Evolutionary conservation across 768 basidiomycete genomes (phyloP).

Genomic region (Pleurotus sapidus): DNA sequence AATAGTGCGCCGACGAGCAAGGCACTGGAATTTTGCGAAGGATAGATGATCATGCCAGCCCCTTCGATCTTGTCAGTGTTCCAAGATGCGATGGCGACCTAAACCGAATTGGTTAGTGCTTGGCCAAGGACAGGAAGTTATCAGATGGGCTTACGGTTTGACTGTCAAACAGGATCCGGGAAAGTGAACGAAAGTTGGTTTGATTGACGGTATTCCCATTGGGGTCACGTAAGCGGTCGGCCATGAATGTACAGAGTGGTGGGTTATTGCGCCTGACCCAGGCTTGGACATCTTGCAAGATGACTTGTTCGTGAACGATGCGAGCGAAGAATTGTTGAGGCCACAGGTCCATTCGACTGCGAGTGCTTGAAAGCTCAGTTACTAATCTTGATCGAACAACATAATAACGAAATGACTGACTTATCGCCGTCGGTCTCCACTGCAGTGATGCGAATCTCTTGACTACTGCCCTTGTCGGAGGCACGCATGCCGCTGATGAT

Average conservation of each 20-base stretch:
- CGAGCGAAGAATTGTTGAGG: slow-evolving; percentile 45
- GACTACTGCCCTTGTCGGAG: slow-evolving; percentile 44
- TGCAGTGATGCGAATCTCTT: slow-evolving; percentile 57
- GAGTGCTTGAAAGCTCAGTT: slow-evolving; percentile 9
- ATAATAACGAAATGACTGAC: slow-evolving; percentile 41
- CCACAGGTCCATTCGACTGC: slow-evolving; percentile 54
- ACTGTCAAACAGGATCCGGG: slow-evolving; percentile 46
- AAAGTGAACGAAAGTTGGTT: slow-evolving; percentile 51
- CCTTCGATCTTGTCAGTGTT: slow-evolving; percentile 40
- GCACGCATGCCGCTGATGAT: slow-evolving; percentile 46
- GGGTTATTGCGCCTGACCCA: slow-evolving; percentile 49
- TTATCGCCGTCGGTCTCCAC: slow-evolving; percentile 72
- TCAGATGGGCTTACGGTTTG: slow-evolving; percentile 41
- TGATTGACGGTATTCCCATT: slow-evolving; percentile 48
- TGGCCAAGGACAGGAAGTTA: slow-evolving; percentile 1
- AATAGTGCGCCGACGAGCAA: slow-evolving; percentile 52
- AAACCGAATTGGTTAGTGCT: background rate
- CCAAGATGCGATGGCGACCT: slow-evolving; percentile 56
- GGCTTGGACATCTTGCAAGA: slow-evolving; percentile 43
- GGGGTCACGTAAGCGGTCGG: slow-evolving; percentile 52
- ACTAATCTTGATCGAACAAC: slow-evolving; percentile 25
- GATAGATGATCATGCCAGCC: slow-evolving; percentile 52
- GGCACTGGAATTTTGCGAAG: slow-evolving; percentile 48
- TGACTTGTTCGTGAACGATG: slow-evolving; percentile 37
- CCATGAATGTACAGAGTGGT: slow-evolving; percentile 61